Conservation (phyloP, 2,329 filamentous ascomycete species). For the Colletotrichum australisinense region DNA sequence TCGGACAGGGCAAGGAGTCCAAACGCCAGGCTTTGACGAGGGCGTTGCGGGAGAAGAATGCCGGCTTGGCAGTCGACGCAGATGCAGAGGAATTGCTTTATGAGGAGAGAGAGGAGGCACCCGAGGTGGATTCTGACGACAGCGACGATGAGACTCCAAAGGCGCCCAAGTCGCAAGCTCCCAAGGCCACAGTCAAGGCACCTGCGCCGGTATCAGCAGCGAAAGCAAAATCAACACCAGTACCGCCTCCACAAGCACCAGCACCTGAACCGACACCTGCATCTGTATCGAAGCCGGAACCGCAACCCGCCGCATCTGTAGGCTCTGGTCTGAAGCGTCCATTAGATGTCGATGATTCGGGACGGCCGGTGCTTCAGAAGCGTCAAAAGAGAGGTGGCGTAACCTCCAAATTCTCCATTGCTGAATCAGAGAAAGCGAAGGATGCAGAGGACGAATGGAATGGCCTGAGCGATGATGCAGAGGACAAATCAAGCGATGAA, state of each 20-base stretch:
- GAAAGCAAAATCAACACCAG: constrained; percentile 7
- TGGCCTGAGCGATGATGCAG: constrained; percentile 37
- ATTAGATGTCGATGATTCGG: constrained; percentile 81
- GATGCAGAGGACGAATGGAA: constrained; percentile 43
- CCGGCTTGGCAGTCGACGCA: constrained; percentile 68
- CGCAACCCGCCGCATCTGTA: constrained; percentile 43
- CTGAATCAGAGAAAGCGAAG: constrained; percentile 49
- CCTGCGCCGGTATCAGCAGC: neutral
- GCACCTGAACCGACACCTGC: neutral
- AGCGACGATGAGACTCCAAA: constrained; percentile 40
- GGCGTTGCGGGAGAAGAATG: constrained; percentile 72
- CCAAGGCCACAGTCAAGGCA: neutral
- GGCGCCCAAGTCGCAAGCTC: constrained; percentile 6
- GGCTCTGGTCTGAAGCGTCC: constrained; percentile 91
- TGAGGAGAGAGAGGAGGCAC: constrained; percentile 46
- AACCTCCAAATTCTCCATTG: constrained; percentile 63
- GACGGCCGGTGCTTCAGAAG: constrained; percentile 85
- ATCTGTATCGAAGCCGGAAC: neutral
- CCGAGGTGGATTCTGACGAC: constrained; percentile 45
- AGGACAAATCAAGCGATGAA: constrained; percentile 1
- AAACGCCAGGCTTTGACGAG: constrained; percentile 76
- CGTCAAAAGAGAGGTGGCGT: constrained; percentile 78
- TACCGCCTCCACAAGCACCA: constrained; percentile 26
- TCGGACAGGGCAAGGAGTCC: constrained; percentile 79
- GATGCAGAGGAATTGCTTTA: constrained; percentile 68